Conservation (phyloP, 345 rosid species). For the Lumnitzera littorea region DNA sequence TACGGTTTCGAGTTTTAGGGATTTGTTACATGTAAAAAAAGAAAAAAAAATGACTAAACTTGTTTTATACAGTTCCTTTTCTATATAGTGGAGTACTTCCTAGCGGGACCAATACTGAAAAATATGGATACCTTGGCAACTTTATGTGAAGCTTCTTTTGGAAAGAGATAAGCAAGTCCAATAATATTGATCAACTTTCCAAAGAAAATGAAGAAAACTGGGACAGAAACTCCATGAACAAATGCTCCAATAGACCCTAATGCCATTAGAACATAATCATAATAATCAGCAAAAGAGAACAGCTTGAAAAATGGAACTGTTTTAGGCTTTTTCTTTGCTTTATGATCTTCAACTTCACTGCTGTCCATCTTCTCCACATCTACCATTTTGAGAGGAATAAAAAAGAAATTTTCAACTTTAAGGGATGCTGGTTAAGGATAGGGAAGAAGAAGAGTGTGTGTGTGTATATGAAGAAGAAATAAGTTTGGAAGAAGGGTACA, state of each 20-base stretch:
- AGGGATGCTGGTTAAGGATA: not conserved
- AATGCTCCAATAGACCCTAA: constrained; percentile 88
- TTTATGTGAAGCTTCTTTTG: constrained; percentile 68
- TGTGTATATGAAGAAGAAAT: not conserved
- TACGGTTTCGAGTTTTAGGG: too few species aligned
- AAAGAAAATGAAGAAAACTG: constrained; percentile 85
- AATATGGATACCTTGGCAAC: constrained; percentile 64
- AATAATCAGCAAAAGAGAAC: constrained; percentile 76
- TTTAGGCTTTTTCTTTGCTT: constrained; percentile 8
- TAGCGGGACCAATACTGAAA: too few species aligned
- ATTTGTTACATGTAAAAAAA: too few species aligned
- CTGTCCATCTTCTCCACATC: constrained; percentile 13
- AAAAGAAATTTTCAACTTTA: not conserved
- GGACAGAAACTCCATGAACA: constrained; percentile 88
- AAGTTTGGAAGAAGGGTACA: not conserved
- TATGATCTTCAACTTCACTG: constrained; percentile 5
- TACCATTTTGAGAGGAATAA: constrained; percentile 6
- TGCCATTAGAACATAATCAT: constrained; percentile 67
- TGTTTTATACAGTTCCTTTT: too few species aligned
- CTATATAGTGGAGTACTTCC: too few species aligned
- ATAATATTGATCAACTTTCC: constrained; percentile 72
- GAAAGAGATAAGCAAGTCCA: constrained; percentile 76
- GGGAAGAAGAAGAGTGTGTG: not conserved
- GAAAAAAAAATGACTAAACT: too few species aligned
- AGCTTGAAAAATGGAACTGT: constrained; percentile 59